phyloP scores from a whole-genome alignment of 768 basidiomycete genomes.

The Neoboletus magnificus region DNA sequence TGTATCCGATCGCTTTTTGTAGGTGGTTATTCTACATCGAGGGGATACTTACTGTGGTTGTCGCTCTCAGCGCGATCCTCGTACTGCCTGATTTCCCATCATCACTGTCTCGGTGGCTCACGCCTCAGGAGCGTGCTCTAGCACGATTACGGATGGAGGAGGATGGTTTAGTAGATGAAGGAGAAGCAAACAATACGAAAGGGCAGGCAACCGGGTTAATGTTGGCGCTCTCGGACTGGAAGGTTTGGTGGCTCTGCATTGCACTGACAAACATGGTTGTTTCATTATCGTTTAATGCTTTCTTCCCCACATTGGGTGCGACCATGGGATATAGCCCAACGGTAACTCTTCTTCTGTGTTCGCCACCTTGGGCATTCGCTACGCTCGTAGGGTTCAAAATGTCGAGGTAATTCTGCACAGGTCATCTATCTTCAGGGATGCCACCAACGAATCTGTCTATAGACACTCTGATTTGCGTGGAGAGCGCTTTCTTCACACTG shows the following conservation, averaged over 20 bases:
- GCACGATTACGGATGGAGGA: constrained; percentile 62
- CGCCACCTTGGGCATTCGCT: constrained; percentile 64
- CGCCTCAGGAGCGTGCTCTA: constrained; percentile 51
- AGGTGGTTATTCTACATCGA: constrained; percentile 77
- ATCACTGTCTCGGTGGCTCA: constrained; percentile 58
- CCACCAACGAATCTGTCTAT: constrained; percentile 2
- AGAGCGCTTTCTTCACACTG: constrained; percentile 72
- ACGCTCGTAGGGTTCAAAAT: constrained; percentile 52
- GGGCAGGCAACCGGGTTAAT: constrained; percentile 44
- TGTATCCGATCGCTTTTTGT: neutral
- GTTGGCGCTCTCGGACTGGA: constrained; percentile 70
- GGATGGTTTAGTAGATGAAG: constrained; percentile 55
- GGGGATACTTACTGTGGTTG: constrained; percentile 50
- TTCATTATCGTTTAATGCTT: constrained; percentile 73
- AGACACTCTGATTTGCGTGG: constrained; percentile 69
- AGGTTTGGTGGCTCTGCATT: constrained; percentile 78
- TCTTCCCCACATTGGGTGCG: constrained; percentile 72
- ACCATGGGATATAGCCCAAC: constrained; percentile 71
- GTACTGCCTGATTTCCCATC: constrained; percentile 75
- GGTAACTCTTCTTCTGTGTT: constrained; percentile 68
- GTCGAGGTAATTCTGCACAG: constrained; percentile 39
- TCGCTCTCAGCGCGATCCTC: constrained; percentile 53
- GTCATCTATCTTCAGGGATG: neutral
- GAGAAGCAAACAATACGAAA: constrained; percentile 35
- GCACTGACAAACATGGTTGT: constrained; percentile 54